phyloP scores from a whole-genome alignment of 306 rosid genomes.

The Trifolium repens region DNA sequence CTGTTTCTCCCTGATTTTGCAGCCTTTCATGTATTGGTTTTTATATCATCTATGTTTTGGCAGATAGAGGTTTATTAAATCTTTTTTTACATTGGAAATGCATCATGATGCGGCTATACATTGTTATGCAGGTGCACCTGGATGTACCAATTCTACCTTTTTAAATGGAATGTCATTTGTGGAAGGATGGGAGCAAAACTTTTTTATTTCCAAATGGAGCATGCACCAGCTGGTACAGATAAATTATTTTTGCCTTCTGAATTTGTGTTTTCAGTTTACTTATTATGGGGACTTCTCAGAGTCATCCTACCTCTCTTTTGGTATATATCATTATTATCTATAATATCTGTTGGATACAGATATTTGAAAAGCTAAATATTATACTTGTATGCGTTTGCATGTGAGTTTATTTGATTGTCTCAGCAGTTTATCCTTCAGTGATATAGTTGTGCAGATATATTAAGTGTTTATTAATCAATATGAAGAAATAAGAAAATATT shows the following conservation, averaged over 20 bases:
- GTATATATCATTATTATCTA: conserved; percentile 19
- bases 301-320: conserved; percentile 1
- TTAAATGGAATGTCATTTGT: conserved; percentile 95
- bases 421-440: not conserved
- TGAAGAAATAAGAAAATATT: conserved; percentile 1
- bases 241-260: conserved; percentile 25
- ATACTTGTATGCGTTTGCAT: conserved; percentile 13
- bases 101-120: conserved; percentile 28
- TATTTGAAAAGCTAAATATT: conserved; percentile 21
- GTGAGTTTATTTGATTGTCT: conserved; percentile 4
- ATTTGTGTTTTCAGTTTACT: conserved; percentile 24
- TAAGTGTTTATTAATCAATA: conserved; percentile 2
- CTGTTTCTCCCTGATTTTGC: not conserved
- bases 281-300: not conserved
- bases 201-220: conserved; percentile 96
- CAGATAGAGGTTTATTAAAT: conserved; percentile 19
- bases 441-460: not conserved
- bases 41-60: conserved; percentile 8
- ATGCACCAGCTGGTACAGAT: conserved; percentile 93
- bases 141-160: conserved; percentile 70
- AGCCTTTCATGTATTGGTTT: conserved; percentile 28
- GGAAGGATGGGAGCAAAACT: conserved; percentile 89
- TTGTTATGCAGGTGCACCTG: conserved; percentile 88
- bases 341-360: conserved; percentile 20
- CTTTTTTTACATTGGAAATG: conserved; percentile 17